phyloP scores from a whole-genome alignment of 805 yeast genomes.

The Kregervanrija pseudodelftensis region DNA sequence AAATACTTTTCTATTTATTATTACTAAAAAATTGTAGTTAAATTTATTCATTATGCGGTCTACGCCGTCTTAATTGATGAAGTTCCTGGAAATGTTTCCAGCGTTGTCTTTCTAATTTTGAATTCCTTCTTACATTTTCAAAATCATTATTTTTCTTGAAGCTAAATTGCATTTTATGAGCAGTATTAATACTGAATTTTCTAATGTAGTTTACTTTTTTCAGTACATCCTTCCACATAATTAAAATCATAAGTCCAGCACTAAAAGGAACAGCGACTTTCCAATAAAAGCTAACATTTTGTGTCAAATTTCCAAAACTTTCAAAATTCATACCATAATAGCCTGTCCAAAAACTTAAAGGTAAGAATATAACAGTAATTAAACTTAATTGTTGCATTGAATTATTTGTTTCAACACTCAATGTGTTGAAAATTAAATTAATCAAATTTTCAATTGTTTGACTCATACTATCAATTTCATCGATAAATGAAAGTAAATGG shows the following conservation, averaged over 20 bases:
- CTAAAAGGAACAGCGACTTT: constrained; percentile 36
- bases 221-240: constrained; percentile 25
- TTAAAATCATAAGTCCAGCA: constrained; percentile 27
- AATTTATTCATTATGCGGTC: too few relatives aligned
- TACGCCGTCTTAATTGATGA: too few relatives aligned
- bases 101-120: too few relatives aligned
- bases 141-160: too few relatives aligned
- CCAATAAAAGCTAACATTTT: constrained; percentile 41
- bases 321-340: constrained; percentile 53
- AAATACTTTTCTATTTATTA: too few relatives aligned
- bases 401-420: constrained; percentile 47
- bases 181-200: too few relatives aligned
- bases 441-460: constrained; percentile 43
- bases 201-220: too few relatives aligned
- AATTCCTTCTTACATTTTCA: too few relatives aligned
- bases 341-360: constrained; percentile 54
- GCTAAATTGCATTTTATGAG: too few relatives aligned
- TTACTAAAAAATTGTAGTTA: too few relatives aligned
- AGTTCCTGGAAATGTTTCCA: too few relatives aligned
- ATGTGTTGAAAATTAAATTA: constrained; percentile 48
- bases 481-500: constrained; percentile 44
- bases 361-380: constrained; percentile 52
- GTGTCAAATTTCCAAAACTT: constrained; percentile 32
- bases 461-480: constrained; percentile 49
- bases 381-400: constrained; percentile 48